Percentiles rank a stretch among this genome's conserved stretches.
phyloP scores from a whole-genome alignment of 805 yeast genomes.

The Saturnispora gosingensis region DNA sequence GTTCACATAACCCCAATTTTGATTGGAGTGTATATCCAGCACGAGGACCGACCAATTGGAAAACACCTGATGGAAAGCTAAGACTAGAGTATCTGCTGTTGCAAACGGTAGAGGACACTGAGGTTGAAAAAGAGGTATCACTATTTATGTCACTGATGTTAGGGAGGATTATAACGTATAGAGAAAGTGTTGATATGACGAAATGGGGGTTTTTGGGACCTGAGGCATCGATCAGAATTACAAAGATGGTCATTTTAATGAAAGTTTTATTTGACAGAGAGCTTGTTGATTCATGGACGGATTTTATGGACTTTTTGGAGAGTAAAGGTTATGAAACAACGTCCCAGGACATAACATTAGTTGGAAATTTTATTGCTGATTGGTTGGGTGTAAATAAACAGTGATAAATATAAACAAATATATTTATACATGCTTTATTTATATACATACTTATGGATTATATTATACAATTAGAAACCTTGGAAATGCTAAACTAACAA shows the following conservation, averaged over 20 bases:
- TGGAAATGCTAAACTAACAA: conserved; percentile 34
- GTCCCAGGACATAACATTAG: conserved; percentile 8
- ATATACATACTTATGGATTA: background rate
- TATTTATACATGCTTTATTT: background rate
- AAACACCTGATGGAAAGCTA: conserved; percentile 6
- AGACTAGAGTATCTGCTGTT: conserved; percentile 10
- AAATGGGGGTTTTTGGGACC: background rate
- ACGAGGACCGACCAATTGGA: conserved; percentile 9
- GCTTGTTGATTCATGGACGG: conserved; percentile 7
- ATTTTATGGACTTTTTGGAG: conserved; percentile 7
- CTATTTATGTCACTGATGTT: conserved; percentile 2
- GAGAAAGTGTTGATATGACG: background rate
- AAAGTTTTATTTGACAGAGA: conserved; percentile 7
- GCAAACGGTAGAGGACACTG: conserved; percentile 6
- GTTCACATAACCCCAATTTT: background rate
- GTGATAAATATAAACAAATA: background rate
- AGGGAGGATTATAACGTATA: background rate
- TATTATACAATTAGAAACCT: background rate
- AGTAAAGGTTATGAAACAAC: conserved; percentile 3
- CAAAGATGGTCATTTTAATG: conserved; percentile 5
- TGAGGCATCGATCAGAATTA: background rate
- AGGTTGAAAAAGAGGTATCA: conserved; percentile 1
- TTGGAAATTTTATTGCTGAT: conserved; percentile 9
- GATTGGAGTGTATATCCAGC: conserved; percentile 10
- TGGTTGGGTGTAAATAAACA: conserved; percentile 4